Conservation (phyloP, 768 basidiomycete genomes). For the Mycena sanguinolenta region DNA sequence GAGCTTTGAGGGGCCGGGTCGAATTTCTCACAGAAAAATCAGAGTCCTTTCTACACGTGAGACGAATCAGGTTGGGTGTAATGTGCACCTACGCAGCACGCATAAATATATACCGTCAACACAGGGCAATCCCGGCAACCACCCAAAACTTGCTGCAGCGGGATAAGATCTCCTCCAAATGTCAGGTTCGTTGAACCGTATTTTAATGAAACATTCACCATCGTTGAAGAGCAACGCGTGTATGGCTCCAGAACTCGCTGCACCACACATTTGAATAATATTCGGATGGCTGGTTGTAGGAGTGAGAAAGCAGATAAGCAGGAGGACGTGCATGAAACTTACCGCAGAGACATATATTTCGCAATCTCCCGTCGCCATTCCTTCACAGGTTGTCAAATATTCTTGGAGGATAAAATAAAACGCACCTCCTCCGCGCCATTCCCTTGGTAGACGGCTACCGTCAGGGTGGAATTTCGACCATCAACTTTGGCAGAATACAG, state of each 20-base stretch:
- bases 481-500: slow-evolving; percentile 9
- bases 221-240: neutral
- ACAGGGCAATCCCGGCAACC: neutral
- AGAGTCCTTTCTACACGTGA: neutral
- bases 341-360: neutral
- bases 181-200: neutral
- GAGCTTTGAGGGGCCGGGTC: too few relatives aligned
- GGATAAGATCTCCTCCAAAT: too few relatives aligned
- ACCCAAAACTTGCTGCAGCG: neutral
- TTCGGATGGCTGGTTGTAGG: too few relatives aligned
- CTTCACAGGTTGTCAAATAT: too few relatives aligned
- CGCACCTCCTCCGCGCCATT: too few relatives aligned
- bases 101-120: neutral
- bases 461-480: neutral
- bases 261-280: too few relatives aligned
- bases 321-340: neutral
- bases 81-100: neutral
- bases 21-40: too few relatives aligned
- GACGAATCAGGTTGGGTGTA: neutral
- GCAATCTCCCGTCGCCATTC: too few relatives aligned
- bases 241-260: too few relatives aligned
- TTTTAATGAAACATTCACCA: neutral
- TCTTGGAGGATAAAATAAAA: too few relatives aligned
- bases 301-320: too few relatives aligned
- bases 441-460: slow-evolving; percentile 6